Percentiles rank a stretch among this genome's conserved stretches.
phyloP scores from a whole-genome alignment of 2,329 filamentous ascomycete genomes.

The Hypoxylon sp. region DNA sequence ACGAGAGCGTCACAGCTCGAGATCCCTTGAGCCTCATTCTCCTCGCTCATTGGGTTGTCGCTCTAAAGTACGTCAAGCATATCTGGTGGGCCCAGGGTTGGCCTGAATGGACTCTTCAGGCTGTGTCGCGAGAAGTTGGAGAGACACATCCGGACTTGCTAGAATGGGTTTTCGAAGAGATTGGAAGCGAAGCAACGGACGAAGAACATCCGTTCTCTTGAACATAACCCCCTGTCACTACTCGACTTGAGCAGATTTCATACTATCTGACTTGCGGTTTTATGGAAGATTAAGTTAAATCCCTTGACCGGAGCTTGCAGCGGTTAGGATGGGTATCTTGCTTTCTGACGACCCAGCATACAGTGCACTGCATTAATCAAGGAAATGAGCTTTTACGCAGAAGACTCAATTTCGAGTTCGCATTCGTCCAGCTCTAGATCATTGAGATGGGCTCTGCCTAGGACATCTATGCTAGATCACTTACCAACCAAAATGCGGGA shows the following conservation, averaged over 20 bases:
- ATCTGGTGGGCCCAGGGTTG: conserved; percentile 28
- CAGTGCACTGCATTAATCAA: background rate
- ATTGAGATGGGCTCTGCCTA: background rate
- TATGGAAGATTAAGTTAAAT: background rate
- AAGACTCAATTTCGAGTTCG: background rate
- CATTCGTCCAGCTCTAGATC: background rate
- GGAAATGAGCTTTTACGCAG: background rate
- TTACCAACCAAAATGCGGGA: background rate
- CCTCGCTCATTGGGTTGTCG: conserved; percentile 21
- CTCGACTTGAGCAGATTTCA: background rate
- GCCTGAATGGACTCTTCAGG: conserved; percentile 16
- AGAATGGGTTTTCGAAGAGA: conserved; percentile 15
- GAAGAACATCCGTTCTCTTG: background rate
- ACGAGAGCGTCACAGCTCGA: conserved; percentile 9
- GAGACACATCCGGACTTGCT: conserved; percentile 8
- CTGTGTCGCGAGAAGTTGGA: conserved; percentile 15
- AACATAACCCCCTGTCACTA: background rate
- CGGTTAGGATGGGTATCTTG: background rate
- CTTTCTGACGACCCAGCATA: background rate
- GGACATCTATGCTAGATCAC: background rate
- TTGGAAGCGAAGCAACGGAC: background rate
- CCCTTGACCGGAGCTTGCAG: background rate
- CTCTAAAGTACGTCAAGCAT: conserved; percentile 20
- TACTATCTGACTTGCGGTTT: background rate
- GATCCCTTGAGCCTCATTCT: conserved; percentile 23